Evolutionary conservation across 139 green algal genomes (phyloP), one percentile per base, ranked within the genome.

Genomic region (Mesostigma viride): DNA sequence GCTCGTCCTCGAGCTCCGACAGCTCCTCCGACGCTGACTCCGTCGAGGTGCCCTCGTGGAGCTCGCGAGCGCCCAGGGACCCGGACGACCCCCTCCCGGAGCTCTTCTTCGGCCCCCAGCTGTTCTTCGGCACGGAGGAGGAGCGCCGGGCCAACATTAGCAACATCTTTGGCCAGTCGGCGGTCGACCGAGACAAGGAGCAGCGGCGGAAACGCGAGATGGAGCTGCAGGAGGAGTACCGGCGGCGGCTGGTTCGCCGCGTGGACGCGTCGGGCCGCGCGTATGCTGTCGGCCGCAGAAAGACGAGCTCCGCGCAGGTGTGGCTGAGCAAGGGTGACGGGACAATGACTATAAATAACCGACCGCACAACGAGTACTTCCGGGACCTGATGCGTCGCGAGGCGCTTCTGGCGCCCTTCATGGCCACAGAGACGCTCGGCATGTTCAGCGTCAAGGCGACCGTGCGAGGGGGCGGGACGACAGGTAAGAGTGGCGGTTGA

Each of bases 281-380:
- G 5, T 47, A n/a, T 3, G 46, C 26, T 24, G 79, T 67, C 11
- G 78, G 74, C 1, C 33, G 56, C 3, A 66, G 71, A 47, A 82
- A 79, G 66, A 67, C 35, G 0, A 58, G 60, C 40, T 40, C 24
- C 3, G 76, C 76, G 31, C 56, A 65, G 1, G 81, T 88, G 5
- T 84, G 77, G 62, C 26, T 84, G 2, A 35, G 44, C 59, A 58
- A 44, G 45, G 87, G 85, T 28, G 20, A 32, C 28, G 83, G 70
- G 46, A 20, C 22, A 3, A 74, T 94, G 1, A 69, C 74, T 3
- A 72, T 96, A 27, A 96, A 96, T 72, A 65, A 75, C n/a, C 58
- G 69, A 28, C 80, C 81, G 0, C 61, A 86, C 0, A 78, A 89
- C 64, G 63, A 64, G 0, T 90, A 91, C 72, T 94, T 95, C 56